These are phyloP conservation scores for Phytophthora colocasiae DNA, from an alignment of 352 stramenopile genomes.

Conservation along the genomic window DNA sequence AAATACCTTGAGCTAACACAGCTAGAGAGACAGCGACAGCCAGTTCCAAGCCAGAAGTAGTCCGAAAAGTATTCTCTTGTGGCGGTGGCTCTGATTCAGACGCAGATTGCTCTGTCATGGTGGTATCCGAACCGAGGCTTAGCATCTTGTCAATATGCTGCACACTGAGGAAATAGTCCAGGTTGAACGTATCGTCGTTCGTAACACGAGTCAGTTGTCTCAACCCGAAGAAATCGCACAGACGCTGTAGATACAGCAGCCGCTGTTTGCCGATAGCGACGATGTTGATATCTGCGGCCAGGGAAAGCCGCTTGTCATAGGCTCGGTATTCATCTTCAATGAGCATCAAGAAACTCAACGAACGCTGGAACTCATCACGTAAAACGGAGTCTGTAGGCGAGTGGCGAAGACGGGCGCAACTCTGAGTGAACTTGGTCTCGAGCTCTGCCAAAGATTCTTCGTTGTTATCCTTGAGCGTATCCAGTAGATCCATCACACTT, in stretches of 20 bases:
- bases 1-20: slow-evolving; percentile 40
- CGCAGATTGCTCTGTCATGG: background rate
- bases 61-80: slow-evolving; percentile 24
- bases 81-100: slow-evolving; percentile 2
- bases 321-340: slow-evolving; percentile 84
- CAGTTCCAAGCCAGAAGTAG: slow-evolving; percentile 37
- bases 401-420: slow-evolving; percentile 71
- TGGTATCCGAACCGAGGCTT: slow-evolving; percentile 6
- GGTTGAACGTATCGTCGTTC: slow-evolving; percentile 36
- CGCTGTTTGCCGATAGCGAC: slow-evolving; percentile 55
- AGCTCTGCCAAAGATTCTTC: slow-evolving; percentile 53
- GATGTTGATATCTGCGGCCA: slow-evolving; percentile 66
- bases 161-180: slow-evolving; percentile 61
- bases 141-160: slow-evolving; percentile 56
- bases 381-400: slow-evolving; percentile 70
- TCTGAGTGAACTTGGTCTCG: slow-evolving; percentile 58
- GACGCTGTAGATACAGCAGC: slow-evolving; percentile 44
- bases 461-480: slow-evolving; percentile 78
- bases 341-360: slow-evolving; percentile 57
- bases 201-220: slow-evolving; percentile 9
- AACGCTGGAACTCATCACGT: slow-evolving; percentile 60
- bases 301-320: slow-evolving; percentile 56
- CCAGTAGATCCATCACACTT: slow-evolving; percentile 76
- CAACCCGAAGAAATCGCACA: slow-evolving; percentile 63
- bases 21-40: slow-evolving; percentile 24